Base-by-base conservation (phyloP, 2,329 filamentous ascomycete genomes). In the Penicillium sp. region DNA sequence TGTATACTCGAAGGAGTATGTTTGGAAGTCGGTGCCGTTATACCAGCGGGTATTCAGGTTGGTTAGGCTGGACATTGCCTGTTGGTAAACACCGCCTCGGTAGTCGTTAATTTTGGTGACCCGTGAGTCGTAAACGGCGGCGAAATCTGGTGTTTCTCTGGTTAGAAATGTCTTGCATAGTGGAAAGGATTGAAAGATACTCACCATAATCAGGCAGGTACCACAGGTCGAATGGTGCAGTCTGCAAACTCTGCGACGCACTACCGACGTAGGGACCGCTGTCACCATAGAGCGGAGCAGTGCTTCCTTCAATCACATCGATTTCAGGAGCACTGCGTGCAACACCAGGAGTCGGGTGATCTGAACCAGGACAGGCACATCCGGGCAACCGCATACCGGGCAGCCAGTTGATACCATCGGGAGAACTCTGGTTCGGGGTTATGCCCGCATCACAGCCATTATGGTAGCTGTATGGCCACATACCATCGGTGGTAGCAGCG, bases 391-490 rank as follows among this genome's bases (percentile, higher is more conserved):
- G 80, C 86, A 89, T 89, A 25, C 88, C 87, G 11, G 87, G 88
- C 1, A 90, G 77, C 61, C 74, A 85, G 68, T 79, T 89, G 47
- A 89, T 73, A 35, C 87, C 87, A 67, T 88, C 86, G 1, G 81
- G 74, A 16, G 84, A 82, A 64, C 86, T 89, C 67, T 90, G 87
- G 64, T 90, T 90, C 7, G 85, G 79, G 2, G 87, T 89, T 60
- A 90, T 89, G 26, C 88, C 87, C 25, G 80, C 79, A 69, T 90
- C 88, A 65, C 88, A 90, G 41, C 80, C 73, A 62, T 89, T 81
- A 61, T 84, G 79, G 67, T 90, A 90, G 62, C 84, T 88, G 75
- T 89, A 90, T 0, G 87, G 87, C 87, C 87, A 90, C 70, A 88
- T 78, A 5, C 87, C 87, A 59, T 90, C 87, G 0, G 86, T 89